Conservation (phyloP, 2,329 filamentous ascomycete species). For the Aspergillus glaucus region DNA sequence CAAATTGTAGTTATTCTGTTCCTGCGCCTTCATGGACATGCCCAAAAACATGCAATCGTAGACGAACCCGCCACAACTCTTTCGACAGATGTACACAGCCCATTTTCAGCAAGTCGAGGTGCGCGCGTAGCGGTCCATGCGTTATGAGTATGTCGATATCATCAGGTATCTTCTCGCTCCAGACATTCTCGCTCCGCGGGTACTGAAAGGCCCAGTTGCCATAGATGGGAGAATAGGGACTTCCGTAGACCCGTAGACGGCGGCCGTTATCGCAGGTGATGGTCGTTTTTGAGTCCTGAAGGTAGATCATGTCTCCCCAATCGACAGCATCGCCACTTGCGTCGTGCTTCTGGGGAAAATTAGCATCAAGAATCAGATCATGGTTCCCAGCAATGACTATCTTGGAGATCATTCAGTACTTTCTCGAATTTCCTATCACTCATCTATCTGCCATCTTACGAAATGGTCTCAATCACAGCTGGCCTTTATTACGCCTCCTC, state of each 20-base stretch:
- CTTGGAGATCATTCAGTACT: constrained; percentile 46
- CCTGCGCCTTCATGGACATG: constrained; percentile 71
- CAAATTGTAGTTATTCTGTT: constrained; percentile 59
- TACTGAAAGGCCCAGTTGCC: constrained; percentile 76
- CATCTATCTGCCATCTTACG: not conserved
- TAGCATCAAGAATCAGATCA: constrained; percentile 68
- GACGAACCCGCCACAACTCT: constrained; percentile 58
- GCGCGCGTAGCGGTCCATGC: constrained; percentile 66
- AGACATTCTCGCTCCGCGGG: constrained; percentile 52
- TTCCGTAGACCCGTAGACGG: constrained; percentile 64
- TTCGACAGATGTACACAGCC: constrained; percentile 61
- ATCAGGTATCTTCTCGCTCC: constrained; percentile 59
- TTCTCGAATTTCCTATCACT: no score
- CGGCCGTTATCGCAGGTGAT: constrained; percentile 54
- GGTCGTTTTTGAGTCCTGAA: constrained; percentile 58
- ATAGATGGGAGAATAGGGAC: constrained; percentile 65
- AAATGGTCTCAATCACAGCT: not conserved
- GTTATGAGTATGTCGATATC: constrained; percentile 71
- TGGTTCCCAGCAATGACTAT: constrained; percentile 79
- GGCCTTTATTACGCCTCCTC: not conserved
- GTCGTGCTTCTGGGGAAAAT: constrained; percentile 34
- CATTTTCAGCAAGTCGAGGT: constrained; percentile 50
- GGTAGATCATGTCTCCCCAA: constrained; percentile 62
- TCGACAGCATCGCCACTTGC: constrained; percentile 45
- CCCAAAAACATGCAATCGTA: constrained; percentile 71